Base-by-base conservation (phyloP, 2,329 filamentous ascomycete species). In the Phialocephala sp. region DNA sequence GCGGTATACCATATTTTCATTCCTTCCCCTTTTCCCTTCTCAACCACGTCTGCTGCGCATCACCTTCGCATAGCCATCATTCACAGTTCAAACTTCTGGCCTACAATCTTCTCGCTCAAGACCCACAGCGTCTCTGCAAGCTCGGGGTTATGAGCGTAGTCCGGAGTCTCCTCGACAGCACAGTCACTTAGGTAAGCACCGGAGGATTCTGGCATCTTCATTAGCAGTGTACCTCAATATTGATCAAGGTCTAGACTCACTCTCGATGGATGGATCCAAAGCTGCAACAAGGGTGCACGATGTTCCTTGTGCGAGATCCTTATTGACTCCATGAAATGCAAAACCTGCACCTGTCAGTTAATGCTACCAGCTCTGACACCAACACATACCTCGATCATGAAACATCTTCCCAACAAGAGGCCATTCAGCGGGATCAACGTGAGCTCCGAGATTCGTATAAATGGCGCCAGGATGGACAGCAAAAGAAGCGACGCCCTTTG, bases 91-190 rank as follows among this genome's bases (percentile, higher is more conserved):
- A 82, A 82, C 61, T 77, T 74, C 63, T 82, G 73, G 0, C 75
- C 77, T 18, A 82, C 79, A 45, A 83, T 68, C 68, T 80, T 72
- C 73, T 83, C 80, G 43, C 79, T 82, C 60, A 82, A 60, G 43
- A 74, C 74, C 82, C 82, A 84, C 39, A 83, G 72, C 70, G 71
- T 80, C 62, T 80, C 77, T 0, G 82, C 81, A n/a, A 41, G 52
- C 24, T 47, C 35, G 1, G 56, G 24, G 39, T 47, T 63, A 22
- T 58, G 39, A 50, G 64, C 65, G 45, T 58, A 61, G 8, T 60
- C 41, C 20, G 45, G 39, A 15, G 64, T 60, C 20, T 55, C 39
- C 20, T 50, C 45, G 35, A 50, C 18, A 18, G 60, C 32, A n/a
- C 39, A 54, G 36, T 63, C 60, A 14, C 24, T 32, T 18, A 66